Evolutionary conservation across 2,329 filamentous ascomycete genomes (phyloP), one percentile per base, ranked within the genome.

Genomic region (Penicillium brasilianum): DNA sequence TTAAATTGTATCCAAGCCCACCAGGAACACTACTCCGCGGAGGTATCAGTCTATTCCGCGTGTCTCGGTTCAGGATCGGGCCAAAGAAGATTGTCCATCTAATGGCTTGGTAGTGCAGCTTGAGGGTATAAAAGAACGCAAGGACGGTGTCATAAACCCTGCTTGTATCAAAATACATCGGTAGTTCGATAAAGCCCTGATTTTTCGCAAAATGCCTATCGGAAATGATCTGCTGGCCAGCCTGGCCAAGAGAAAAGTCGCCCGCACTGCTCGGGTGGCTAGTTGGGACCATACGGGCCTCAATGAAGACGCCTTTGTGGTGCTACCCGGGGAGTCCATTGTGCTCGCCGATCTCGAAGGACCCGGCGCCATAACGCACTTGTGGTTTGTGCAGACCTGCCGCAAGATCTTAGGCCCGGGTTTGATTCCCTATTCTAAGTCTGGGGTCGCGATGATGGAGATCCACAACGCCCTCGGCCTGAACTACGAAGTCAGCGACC

Each of bases 381-480:
- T 43, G 39, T 43, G 39, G 39, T 43, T 43, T 22, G 74, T 75
- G 22, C 74, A 75, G 59, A 74, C 74, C 25, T 76, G 74, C 59
- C 72, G 74, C 48, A 69, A 69, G 34, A 74, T 76, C 44, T 57
- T 76, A 7, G 74, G 74, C 16, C 74, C 73, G 1, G 72, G 73
- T 1, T 63, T 75, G 36, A 73, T 74, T 28, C 72, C 72, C 1
- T 76, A 76, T 64, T 68, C 70, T 49, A 74, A 75, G 58, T 74
- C 72, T 10, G 74, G 74, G 1, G 72, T 74, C 1, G 72, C 72
- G n/a, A 76, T 76, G 74, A 69, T 73, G 64, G 74, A 76, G 60
- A 66, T 74, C 28, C 67, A 74, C 41, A 74, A 74, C 55, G 72
- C 70, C 3, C 66, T 71, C 3, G 73, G 73, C 16, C 67, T 74